These are phyloP conservation scores for Chrysopogon serrulatus DNA, from an alignment of 176 grass and related monocot species.

Conservation along the genomic window DNA sequence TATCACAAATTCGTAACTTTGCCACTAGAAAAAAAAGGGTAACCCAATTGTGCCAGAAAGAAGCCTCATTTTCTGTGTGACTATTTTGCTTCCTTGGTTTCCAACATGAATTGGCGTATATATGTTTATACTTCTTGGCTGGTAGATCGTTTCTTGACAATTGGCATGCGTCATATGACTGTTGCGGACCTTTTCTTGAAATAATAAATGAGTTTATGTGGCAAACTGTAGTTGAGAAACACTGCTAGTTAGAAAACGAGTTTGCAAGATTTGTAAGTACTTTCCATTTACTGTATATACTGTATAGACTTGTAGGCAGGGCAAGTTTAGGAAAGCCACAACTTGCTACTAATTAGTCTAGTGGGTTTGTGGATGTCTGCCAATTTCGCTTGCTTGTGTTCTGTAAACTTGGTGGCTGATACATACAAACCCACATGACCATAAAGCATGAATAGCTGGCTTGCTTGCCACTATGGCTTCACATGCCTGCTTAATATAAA, in stretches of 20 bases:
- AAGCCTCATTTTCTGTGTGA: neutral
- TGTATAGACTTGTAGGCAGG: neutral
- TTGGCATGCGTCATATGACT: neutral
- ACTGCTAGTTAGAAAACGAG: neutral
- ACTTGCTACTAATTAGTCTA: neutral
- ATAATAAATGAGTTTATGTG: neutral
- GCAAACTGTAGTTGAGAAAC: neutral
- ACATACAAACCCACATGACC: neutral
- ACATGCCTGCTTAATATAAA: neutral
- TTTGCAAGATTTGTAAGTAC: neutral
- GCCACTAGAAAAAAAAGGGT: too few relatives aligned
- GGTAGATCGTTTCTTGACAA: neutral
- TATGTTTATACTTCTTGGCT: neutral
- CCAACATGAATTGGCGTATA: neutral
- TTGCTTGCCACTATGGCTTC: neutral
- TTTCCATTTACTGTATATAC: neutral
- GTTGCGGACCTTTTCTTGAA: neutral
- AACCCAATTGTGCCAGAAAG: neutral
- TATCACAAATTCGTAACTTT: neutral
- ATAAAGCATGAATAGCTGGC: neutral
- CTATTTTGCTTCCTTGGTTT: slow-evolving; percentile 14
- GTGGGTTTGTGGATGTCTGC: neutral
- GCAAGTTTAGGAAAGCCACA: neutral
- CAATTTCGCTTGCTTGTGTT: neutral
- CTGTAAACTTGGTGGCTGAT: neutral